Evolutionary conservation across 768 basidiomycete species (phyloP), one percentile per base, ranked within the genome.

Genomic region (Astraeus odoratus): DNA sequence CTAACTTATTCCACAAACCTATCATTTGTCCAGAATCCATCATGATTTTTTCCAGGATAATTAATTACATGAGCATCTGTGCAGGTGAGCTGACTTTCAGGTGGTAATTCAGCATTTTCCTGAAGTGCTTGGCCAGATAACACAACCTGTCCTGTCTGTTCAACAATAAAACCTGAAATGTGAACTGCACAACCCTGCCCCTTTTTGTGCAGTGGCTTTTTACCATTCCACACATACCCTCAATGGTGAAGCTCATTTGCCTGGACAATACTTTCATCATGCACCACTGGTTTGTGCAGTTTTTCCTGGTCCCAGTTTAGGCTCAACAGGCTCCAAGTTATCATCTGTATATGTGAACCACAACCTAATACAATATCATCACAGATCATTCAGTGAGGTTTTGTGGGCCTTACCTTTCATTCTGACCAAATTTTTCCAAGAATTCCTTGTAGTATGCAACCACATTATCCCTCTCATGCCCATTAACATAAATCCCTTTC

Each of bases 141-240:
- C 7, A 39, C 46, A 25, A 59, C 53, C 4, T 37, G 30, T 8
- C 53, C 56, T 19, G 50, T 50, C 12, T 43, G 44, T 27, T 59
- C 49, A 24, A 43, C 44, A 29, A 59, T 46, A 30, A 55, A 59
- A 33, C 49, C 55, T 0, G 50, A 58, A 19, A 57, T 39, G 43
- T 57, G 56, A 25, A 58, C 47, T 16, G 46, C 48, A 13, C 47
- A 33, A 10, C 56, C 57, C 18, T 51, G 43, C 2, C 55, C 47
- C 22, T 59, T 69, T 39, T 64, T 64, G 12, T 46, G 56, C 16
- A 67, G 42, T 6, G 53, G 53, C 41, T 54, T 50, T 42, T 68
- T 46, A 1, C 51, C 59, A 22, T 49, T 37, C 18, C 22, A 4
- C 3, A 67, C 50, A 57, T 60, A 58, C 12, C 40, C 41, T 1